These are phyloP conservation scores for Penicillium polonicum DNA, from an alignment of 2,329 filamentous ascomycete genomes.

Conservation along the genomic window DNA sequence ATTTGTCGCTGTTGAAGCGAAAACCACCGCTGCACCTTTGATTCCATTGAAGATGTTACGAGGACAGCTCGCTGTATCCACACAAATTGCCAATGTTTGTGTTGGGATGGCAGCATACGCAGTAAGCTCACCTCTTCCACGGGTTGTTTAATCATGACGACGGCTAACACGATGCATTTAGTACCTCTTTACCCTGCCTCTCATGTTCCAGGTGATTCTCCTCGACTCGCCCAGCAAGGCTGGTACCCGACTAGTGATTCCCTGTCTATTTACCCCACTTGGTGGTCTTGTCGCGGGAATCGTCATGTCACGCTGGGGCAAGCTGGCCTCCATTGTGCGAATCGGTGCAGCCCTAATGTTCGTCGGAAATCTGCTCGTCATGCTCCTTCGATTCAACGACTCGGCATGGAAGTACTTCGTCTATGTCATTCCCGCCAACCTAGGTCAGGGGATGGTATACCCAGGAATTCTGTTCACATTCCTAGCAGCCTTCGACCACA, in stretches of 20 bases:
- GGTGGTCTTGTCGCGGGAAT: constrained; percentile 47
- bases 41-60: constrained; percentile 53
- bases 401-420: constrained; percentile 47
- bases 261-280: constrained; percentile 47
- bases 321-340: constrained; percentile 43
- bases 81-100: constrained; percentile 60
- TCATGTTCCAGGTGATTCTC: constrained; percentile 46
- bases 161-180: constrained; percentile 10
- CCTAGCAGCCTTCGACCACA: constrained; percentile 61
- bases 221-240: constrained; percentile 47
- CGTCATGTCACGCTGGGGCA: constrained; percentile 51
- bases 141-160: neutral
- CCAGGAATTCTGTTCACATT: constrained; percentile 59
- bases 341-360: constrained; percentile 46
- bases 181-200: constrained; percentile 50
- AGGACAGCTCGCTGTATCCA: constrained; percentile 55
- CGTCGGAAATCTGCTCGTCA: constrained; percentile 45
- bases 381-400: constrained; percentile 44
- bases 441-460: constrained; percentile 50
- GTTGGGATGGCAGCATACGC: constrained; percentile 63
- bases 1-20: constrained; percentile 44
- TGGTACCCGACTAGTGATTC: constrained; percentile 46
- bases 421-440: constrained; percentile 47
- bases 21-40: constrained; percentile 45
- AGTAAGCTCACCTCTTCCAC: constrained; percentile 42